Evolutionary conservation across 345 rosid species (phyloP), one percentile per base, ranked within the genome.

Genomic region (Syzygium aromaticum): DNA sequence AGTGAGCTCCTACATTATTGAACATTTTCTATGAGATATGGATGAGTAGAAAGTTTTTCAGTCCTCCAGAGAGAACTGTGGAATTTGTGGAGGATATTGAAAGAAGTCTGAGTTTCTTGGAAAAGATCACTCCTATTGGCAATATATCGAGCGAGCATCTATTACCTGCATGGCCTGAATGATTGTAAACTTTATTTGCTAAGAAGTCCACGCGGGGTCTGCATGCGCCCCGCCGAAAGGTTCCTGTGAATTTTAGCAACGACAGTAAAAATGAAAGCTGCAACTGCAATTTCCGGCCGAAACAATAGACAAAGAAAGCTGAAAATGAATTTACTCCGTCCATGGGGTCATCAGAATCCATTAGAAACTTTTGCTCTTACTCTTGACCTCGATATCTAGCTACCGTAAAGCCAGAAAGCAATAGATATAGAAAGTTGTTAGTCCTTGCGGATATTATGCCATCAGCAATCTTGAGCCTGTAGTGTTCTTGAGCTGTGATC

Each of bases 191-290:
- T 96, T 97, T 89, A 97, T 97, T 91, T 92, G 96, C 87, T 94
- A 94, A 54, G 99, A 96, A 67, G 99, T 95, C 98, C 98, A 95
- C 33, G 91, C 86, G 25, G 99, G 96, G 92, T 96, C 97, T 61
- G 96, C 94, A 91, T 97, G 98, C 40, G 98, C 98, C 46, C 99
- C 98, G 46, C 98, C 98, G 83, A 96, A 94, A 19, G 99, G 99
- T 89, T 97, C 99, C 98, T 96, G 90, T 85, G 46, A 86, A 88
- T 64, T 64, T 14, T 64, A 30, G 40, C 0, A 4, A 15, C 3
- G 40, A 16, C 40, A 64, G 77, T 64, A 14, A 28, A 17, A 33
- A 64, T 64, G 30, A 21, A 64, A 64, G 40, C 33, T 28, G 40
- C 77, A 64, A 28, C 77, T 15, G 77, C 77, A 28, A 64, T 15